phyloP scores from a whole-genome alignment of 1,284 basidiomycete species.

The Apiotrichum akiyoshidainum region DNA sequence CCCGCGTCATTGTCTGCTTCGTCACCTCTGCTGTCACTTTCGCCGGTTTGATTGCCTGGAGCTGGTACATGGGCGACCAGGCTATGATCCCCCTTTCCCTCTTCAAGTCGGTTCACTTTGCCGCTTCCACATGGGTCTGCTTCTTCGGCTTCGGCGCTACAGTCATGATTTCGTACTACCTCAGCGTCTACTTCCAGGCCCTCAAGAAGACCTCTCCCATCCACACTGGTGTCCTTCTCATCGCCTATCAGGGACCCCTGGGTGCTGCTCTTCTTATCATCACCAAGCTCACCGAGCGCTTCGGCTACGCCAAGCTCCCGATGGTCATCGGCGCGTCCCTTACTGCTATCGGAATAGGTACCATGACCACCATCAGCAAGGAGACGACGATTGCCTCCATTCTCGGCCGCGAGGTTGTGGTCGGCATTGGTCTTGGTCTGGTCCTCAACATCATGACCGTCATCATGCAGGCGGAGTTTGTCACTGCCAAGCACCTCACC shows the following conservation, averaged over 20 bases:
- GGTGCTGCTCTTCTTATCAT: conserved; percentile 22
- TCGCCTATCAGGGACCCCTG: conserved; percentile 25
- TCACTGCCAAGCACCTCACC: conserved; percentile 18
- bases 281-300: conserved; percentile 26
- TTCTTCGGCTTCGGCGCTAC: conserved; percentile 26
- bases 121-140: conserved; percentile 22
- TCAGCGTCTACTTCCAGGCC: conserved; percentile 29
- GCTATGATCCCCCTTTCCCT: conserved; percentile 32
- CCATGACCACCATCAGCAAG: conserved; percentile 21
- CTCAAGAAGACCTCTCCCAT: conserved; percentile 26
- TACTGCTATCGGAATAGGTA: conserved; percentile 19
- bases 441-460: conserved; percentile 28
- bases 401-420: conserved; percentile 28
- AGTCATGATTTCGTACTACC: conserved; percentile 29
- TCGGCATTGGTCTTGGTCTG: conserved; percentile 25
- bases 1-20: conserved; percentile 23
- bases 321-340: conserved; percentile 24
- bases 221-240: conserved; percentile 25
- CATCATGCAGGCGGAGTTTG: conserved; percentile 26
- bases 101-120: conserved; percentile 24
- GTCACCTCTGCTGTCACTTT: conserved; percentile 20
- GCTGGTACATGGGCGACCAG: conserved; percentile 15
- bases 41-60: conserved; percentile 22
- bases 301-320: conserved; percentile 28
- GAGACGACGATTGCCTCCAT: conserved; percentile 14